Percentiles rank a stretch among this genome's conserved stretches.
These are phyloP conservation scores for Ogataea paraovalis DNA, from an alignment of 805 yeast genomes.

Conservation along the genomic window DNA sequence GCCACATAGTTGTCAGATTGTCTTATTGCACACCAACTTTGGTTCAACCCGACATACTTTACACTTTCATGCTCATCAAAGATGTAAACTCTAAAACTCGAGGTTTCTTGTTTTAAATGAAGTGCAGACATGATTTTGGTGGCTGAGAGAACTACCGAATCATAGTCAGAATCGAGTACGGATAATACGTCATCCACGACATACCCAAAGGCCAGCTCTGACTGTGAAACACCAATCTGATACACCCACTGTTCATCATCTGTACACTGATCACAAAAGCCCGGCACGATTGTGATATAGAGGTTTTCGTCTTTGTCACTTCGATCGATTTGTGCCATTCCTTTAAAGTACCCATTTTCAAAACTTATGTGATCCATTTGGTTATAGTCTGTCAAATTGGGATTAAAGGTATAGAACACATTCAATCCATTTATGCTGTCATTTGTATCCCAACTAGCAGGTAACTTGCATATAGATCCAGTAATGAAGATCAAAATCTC, in stretches of 20 bases:
- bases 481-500: slow-evolving; percentile 46
- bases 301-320: slow-evolving; percentile 9
- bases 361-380: slow-evolving; percentile 17
- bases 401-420: slow-evolving; percentile 26
- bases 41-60: slow-evolving; percentile 37
- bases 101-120: slow-evolving; percentile 41
- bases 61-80: slow-evolving; percentile 39
- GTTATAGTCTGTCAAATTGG: slow-evolving; percentile 10
- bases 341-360: slow-evolving; percentile 26
- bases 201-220: slow-evolving; percentile 64
- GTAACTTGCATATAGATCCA: slow-evolving; percentile 46
- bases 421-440: slow-evolving; percentile 20
- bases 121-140: no score
- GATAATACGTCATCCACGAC: slow-evolving; percentile 52
- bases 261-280: slow-evolving; percentile 19
- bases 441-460: slow-evolving; percentile 14
- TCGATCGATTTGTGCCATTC: slow-evolving; percentile 10
- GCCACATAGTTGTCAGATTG: slow-evolving; percentile 28
- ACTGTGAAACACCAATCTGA: slow-evolving; percentile 59
- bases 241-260: slow-evolving; percentile 46
- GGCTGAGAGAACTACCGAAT: slow-evolving; percentile 52
- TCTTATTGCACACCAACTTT: slow-evolving; percentile 70
- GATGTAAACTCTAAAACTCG: slow-evolving; percentile 39
- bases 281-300: slow-evolving; percentile 23
- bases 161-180: slow-evolving; percentile 66